Evolutionary conservation across 306 rosid species (phyloP), one percentile per base, ranked within the genome.

Genomic region (Quercus suber): DNA sequence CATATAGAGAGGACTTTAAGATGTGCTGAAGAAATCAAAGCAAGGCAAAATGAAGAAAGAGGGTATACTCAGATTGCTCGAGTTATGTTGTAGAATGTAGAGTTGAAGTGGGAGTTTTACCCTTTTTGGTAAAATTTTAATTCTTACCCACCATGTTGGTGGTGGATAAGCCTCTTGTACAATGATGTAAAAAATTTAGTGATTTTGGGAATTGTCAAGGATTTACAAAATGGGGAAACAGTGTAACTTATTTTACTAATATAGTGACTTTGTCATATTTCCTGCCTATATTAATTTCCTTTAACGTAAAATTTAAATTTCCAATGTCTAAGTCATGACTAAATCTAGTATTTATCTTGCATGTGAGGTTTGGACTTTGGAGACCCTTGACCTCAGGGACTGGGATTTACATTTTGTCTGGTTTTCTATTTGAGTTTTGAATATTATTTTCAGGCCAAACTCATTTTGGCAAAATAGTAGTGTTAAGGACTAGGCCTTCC

Each of bases 11-110:
- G 84, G 74, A 90, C 98, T 3, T 61, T 94, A 64, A 78, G 97
- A 68, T 94, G 97, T 82, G 97, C 97, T 7, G 98, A 85, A 82
- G 94, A 90, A 82, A 89, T 94, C 87, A 94, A 90, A 81, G 79
- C 86, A 25, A 87, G 86, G 81, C 87, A 86, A 37, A 76, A 25
- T 63, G 87, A 86, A 70, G 85, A 88, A 69, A 80, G 84, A 21
- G 83, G 85, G 73, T 87, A 74, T 64, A 80, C 82, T 73, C 90
- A 89, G 74, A 86, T 87, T 64, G 76, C 94, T 80, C 92, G 93
- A 65, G 78, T 92, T 31, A 87, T 83, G 91, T 80, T 90, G 85
- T 94, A 85, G 84, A 77, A 11, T 92, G 85, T 94, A 85, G 84
- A 77, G 13, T 23, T 59, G 55, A 52, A 73, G 19, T 37, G 63